These are phyloP conservation scores for Penicillium sp. DNA, from an alignment of 2,329 filamentous ascomycete species.

Conservation along the genomic window DNA sequence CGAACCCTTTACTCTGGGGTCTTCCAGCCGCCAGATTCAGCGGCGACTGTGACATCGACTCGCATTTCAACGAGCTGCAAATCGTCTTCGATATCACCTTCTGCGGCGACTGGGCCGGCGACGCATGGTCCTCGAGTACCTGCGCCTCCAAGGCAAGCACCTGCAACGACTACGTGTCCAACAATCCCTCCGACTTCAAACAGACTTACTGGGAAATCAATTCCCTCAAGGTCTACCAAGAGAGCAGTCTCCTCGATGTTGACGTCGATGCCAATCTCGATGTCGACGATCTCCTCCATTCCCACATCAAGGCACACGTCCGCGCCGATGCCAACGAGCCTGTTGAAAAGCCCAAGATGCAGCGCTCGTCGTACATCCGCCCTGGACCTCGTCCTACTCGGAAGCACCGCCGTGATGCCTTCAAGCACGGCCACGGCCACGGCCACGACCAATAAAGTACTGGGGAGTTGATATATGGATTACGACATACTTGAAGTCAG, in stretches of 20 bases:
- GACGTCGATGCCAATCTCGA: neutral
- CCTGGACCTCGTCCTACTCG: slow-evolving; percentile 5
- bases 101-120: slow-evolving; percentile 82
- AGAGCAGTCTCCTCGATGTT: slow-evolving; percentile 2
- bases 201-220: slow-evolving; percentile 76
- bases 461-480: neutral
- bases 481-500: neutral
- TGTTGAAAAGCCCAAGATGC: neutral
- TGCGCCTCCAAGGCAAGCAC: slow-evolving; percentile 59
- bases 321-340: neutral
- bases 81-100: slow-evolving; percentile 74
- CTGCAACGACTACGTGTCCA: slow-evolving; percentile 67
- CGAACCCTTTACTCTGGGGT: slow-evolving; percentile 66
- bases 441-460: neutral
- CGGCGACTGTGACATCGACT: slow-evolving; percentile 65
- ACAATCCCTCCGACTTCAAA: slow-evolving; percentile 65
- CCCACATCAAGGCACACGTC: slow-evolving; percentile 5
- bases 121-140: slow-evolving; percentile 58
- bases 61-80: slow-evolving; percentile 66
- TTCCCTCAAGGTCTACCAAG: slow-evolving; percentile 61
- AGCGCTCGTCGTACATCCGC: slow-evolving; percentile 4
- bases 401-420: slow-evolving; percentile 13
- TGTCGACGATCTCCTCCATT: neutral
- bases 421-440: slow-evolving; percentile 9
- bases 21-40: slow-evolving; percentile 64